These are phyloP conservation scores for Amesomyces nigricolor DNA, from an alignment of 2,329 filamentous ascomycete species.

Conservation along the genomic window DNA sequence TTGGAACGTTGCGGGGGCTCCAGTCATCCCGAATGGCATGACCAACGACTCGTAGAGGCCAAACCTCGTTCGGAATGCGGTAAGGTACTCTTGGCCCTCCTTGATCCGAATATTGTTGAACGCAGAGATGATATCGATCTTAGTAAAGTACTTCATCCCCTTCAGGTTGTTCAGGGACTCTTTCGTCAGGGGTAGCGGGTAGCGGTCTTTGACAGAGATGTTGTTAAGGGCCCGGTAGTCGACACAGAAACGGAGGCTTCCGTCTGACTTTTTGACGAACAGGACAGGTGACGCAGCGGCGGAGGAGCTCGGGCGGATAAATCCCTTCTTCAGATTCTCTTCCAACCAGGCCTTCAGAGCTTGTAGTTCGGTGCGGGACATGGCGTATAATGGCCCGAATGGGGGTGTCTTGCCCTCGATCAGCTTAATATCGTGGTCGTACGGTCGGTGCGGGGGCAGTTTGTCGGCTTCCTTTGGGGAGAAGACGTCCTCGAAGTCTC, in stretches of 20 bases:
- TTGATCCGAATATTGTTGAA: neutral
- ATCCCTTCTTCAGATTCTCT: neutral
- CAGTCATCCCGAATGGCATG: constrained; percentile 29
- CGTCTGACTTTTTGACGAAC: neutral
- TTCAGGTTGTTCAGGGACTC: neutral
- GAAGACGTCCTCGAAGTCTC: neutral
- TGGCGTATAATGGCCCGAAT: neutral
- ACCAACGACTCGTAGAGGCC: constrained; percentile 29
- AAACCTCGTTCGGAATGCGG: constrained; percentile 27
- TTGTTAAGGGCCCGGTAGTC: constrained; percentile 2
- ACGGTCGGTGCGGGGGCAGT: neutral
- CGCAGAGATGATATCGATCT: neutral
- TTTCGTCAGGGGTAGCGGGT: neutral
- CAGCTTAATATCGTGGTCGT: neutral
- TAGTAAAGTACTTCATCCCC: neutral
- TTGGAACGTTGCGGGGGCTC: constrained; percentile 13
- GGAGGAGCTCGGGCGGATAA: no score
- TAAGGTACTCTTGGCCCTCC: constrained; percentile 29
- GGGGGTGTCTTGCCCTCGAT: neutral
- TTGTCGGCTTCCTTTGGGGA: neutral
- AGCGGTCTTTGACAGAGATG: neutral
- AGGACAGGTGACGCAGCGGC: neutral
- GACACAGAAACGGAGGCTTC: neutral
- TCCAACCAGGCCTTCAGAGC: neutral
- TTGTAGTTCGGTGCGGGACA: neutral